Evolutionary conservation across 2,329 filamentous ascomycete genomes (phyloP).

Genomic region (Sclerotinia sclerotiorum): DNA sequence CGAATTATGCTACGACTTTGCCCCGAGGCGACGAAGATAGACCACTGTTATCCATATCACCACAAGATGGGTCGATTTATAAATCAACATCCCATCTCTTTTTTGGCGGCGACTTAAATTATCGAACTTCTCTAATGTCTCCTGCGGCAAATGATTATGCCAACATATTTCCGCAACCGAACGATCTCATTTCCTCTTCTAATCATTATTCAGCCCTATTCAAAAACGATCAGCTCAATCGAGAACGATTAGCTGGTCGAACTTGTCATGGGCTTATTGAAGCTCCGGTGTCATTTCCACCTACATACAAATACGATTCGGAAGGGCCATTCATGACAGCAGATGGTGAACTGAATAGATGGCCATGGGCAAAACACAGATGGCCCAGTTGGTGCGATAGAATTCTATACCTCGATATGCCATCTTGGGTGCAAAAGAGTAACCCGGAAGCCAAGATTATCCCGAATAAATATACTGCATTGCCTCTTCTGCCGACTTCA

Average conservation of each 20-base stretch:
- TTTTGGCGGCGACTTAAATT: slow-evolving; percentile 90
- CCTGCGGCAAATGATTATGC: slow-evolving; percentile 58
- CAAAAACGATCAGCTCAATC: slow-evolving; percentile 72
- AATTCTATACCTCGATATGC: slow-evolving; percentile 72
- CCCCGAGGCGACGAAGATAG: slow-evolving; percentile 41
- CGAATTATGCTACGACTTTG: slow-evolving; percentile 27
- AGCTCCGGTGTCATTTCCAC: slow-evolving; percentile 73
- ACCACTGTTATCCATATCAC: slow-evolving; percentile 45
- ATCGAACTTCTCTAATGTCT: slow-evolving; percentile 71
- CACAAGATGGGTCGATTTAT: slow-evolving; percentile 64
- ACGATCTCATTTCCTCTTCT: slow-evolving; percentile 51
- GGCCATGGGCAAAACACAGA: slow-evolving; percentile 76
- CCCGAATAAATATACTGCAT: slow-evolving; percentile 64
- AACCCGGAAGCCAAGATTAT: slow-evolving; percentile 49
- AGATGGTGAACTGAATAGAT: slow-evolving; percentile 49
- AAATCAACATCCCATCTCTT: slow-evolving; percentile 75
- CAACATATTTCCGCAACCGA: slow-evolving; percentile 60
- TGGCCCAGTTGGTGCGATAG: slow-evolving; percentile 95
- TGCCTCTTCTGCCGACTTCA: slow-evolving; percentile 77
- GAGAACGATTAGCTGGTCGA: slow-evolving; percentile 65
- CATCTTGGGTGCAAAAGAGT: slow-evolving; percentile 49
- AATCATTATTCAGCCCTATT: slow-evolving; percentile 68
- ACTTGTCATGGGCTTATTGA: slow-evolving; percentile 80
- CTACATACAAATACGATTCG: slow-evolving; percentile 86
- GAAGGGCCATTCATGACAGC: slow-evolving; percentile 45